Percentiles rank a stretch among this genome's conserved stretches.
Evolutionary conservation across 2,329 filamentous ascomycete genomes (phyloP).

Genomic region (Diaporthe aspalathi): DNA sequence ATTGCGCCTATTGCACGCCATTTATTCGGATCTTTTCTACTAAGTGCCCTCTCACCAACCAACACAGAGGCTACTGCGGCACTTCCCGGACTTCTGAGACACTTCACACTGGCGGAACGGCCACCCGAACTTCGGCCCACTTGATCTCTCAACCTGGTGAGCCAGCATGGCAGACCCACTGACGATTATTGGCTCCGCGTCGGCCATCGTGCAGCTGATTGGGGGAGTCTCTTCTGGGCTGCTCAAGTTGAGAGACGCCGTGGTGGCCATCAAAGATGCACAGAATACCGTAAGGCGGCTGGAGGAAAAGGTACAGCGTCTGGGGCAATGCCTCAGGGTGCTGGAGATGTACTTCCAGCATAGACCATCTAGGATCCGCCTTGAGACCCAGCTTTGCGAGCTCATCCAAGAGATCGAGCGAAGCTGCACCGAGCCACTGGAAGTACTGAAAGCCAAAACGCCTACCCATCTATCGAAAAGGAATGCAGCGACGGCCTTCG

Average conservation of each 20-base stretch:
- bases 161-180: slow-evolving; percentile 10
- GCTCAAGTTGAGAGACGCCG: neutral
- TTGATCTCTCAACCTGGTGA: neutral
- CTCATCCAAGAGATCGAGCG: slow-evolving; percentile 17
- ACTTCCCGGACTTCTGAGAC: neutral
- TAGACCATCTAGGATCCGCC: neutral
- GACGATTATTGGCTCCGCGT: neutral
- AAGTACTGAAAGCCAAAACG: neutral
- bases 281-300: neutral
- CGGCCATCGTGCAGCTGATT: slow-evolving; percentile 31
- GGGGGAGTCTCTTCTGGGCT: slow-evolving; percentile 13
- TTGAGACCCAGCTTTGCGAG: slow-evolving; percentile 13
- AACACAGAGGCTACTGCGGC: neutral
- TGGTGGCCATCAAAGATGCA: slow-evolving; percentile 26
- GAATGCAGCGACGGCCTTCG: neutral
- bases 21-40: neutral
- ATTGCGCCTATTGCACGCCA: slow-evolving; percentile 6
- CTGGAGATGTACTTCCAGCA: slow-evolving; percentile 18
- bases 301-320: neutral
- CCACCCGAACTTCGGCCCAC: neutral
- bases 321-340: neutral
- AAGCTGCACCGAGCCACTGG: slow-evolving; percentile 23
- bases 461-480: neutral
- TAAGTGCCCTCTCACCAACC: neutral
- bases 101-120: neutral